Base-by-base conservation (phyloP, 495 filamentous ascomycete species). In the Pseudotulostoma volvatum region DNA sequence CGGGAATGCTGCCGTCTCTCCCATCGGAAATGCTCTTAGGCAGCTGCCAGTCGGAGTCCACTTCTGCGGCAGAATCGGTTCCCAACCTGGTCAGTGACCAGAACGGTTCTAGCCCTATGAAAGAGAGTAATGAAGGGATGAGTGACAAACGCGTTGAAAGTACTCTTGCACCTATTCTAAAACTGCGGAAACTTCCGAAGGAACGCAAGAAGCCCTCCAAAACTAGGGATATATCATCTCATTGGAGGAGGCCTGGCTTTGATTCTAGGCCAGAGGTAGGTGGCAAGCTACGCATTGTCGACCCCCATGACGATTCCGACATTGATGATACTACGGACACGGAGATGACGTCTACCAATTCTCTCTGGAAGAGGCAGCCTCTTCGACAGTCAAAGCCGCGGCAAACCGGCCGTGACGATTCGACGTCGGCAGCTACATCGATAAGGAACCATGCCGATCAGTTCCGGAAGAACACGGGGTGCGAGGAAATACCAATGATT, bases 11-110 rank as follows among this genome's bases (percentile, higher is more conserved):
- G 11, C 62, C 73, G 13, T 68, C 68, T 11, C 49, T 80, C 11
- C 74, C 73, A 4, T 78, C 74, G 9, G 76, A 77, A 51, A 55
- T 72, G 21, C 47, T 76, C 49, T 75, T 1, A 54, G 61, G 41
- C 45, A 53, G 37, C 54, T 57, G 37, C 46, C 47, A 17, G 17
- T 33, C 16, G 40, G 38, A 31, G 13, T 37, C 8, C 33, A 38
- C 30, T 41, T 31, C 38, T 2, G 38, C 13, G n/a, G 15, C 25
- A 21, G 36, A 37, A 37, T 3, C 31, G 36, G 30, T 14, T 18
- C 2, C 19, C 25, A n/a, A n/a, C n/a, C n/a, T n/a, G n/a, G n/a
- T n/a, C n/a, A n/a, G n/a, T n/a, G n/a, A n/a, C n/a, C n/a, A n/a
- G n/a, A n/a, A n/a, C n/a, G n/a, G n/a, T n/a, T n/a, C n/a, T n/a